Percentiles rank a stretch among this genome's conserved stretches.
phyloP scores from a whole-genome alignment of 805 yeast genomes.

The Kregervanrija pseudodelftensis region DNA sequence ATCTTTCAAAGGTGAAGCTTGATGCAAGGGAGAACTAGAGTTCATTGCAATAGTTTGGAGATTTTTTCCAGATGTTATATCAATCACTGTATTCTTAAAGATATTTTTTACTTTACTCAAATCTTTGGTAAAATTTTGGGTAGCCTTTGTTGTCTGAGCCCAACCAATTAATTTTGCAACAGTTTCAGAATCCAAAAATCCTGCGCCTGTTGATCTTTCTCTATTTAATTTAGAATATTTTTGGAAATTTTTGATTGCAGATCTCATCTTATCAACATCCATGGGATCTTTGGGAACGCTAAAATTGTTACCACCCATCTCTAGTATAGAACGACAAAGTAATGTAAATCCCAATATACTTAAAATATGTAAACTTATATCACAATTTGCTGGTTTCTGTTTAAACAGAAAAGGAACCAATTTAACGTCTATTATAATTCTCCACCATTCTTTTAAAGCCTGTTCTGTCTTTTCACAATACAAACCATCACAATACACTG shows the following conservation, averaged over 20 bases:
- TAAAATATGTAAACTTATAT: conserved; percentile 48
- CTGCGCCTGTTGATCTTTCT: conserved; percentile 8
- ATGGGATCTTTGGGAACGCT: conserved; percentile 80
- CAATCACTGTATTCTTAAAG: conserved; percentile 31
- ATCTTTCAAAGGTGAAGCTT: conserved; percentile 14
- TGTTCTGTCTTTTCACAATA: conserved; percentile 70
- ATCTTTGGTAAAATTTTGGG: conserved; percentile 29
- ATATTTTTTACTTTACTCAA: conserved; percentile 28
- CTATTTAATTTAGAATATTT: conserved; percentile 28
- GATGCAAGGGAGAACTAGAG: conserved; percentile 15
- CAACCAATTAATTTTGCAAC: conserved; percentile 17
- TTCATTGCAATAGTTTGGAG: conserved; percentile 20
- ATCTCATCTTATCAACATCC: conserved; percentile 61
- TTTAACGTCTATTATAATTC: conserved; percentile 31
- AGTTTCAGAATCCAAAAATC: conserved; percentile 20
- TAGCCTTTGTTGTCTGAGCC: conserved; percentile 23
- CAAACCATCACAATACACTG: conserved; percentile 73
- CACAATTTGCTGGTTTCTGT: conserved; percentile 14
- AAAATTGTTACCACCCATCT: conserved; percentile 38
- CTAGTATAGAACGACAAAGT: conserved; percentile 58
- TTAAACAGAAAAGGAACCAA: conserved; percentile 15
- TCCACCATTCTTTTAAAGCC: conserved; percentile 82
- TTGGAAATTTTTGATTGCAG: conserved; percentile 71
- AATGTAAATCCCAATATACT: conserved; percentile 74
- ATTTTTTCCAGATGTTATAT: conserved; percentile 30